A percentile compares a stretch with the other conserved stretches of the same genome.
These are phyloP conservation scores for Actinomucor elegans DNA, from an alignment of 371 early-diverging fungal genomes.

Conservation along the genomic window DNA sequence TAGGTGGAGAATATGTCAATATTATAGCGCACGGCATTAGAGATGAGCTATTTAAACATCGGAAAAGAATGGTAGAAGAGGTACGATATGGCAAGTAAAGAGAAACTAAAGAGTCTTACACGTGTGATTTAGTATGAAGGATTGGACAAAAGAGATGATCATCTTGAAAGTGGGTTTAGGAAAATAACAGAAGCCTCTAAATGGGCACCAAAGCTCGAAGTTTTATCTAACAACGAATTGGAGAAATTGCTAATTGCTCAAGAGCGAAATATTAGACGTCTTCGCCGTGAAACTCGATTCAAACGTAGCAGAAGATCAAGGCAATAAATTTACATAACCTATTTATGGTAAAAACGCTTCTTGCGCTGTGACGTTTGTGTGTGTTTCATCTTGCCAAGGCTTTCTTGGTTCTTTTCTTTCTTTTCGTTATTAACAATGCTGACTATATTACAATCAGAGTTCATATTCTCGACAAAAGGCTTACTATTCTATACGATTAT, in stretches of 20 bases:
- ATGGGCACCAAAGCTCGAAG: slow-evolving; percentile 81
- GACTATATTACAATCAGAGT: background rate
- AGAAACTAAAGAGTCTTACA: background rate
- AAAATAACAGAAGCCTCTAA: slow-evolving; percentile 61
- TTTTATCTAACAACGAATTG: slow-evolving; percentile 73
- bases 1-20: slow-evolving; percentile 86
- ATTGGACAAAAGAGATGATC: slow-evolving; percentile 37
- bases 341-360: no score
- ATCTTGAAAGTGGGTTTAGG: slow-evolving; percentile 58
- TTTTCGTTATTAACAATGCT: background rate
- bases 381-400: no score
- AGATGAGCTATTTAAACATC: slow-evolving; percentile 76
- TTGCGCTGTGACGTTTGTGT: background rate
- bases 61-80: slow-evolving; percentile 59
- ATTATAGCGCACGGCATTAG: slow-evolving; percentile 84
- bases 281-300: slow-evolving; percentile 22
- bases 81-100: slow-evolving; percentile 5
- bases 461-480: slow-evolving; percentile 18
- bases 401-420: slow-evolving; percentile 1
- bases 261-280: slow-evolving; percentile 66
- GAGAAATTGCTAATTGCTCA: slow-evolving; percentile 75
- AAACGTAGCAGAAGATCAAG: slow-evolving; percentile 10
- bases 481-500: slow-evolving; percentile 8
- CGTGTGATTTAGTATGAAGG: slow-evolving; percentile 15
- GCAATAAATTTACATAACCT: background rate